A percentile compares a stretch with the other conserved stretches of the same genome.
Evolutionary conservation across 306 rosid species (phyloP).

Genomic region (Vachellia pachyceras): DNA sequence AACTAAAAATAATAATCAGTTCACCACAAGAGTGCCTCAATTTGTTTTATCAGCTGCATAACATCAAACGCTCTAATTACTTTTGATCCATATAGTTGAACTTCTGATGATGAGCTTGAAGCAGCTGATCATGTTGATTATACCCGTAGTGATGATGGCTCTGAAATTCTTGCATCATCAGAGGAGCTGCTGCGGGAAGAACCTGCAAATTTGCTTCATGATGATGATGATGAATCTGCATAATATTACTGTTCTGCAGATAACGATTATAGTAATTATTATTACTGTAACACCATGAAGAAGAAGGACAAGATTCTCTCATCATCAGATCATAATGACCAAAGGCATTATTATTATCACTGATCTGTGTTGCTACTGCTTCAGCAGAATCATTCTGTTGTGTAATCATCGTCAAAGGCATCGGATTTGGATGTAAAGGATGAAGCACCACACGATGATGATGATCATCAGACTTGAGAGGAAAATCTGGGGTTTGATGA

Average conservation of each 20-base stretch:
- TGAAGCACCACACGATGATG: not conserved
- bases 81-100: not conserved
- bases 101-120: not conserved
- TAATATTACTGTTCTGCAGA: slow-evolving; percentile 2
- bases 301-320: not conserved
- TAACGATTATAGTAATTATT: not conserved
- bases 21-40: not conserved
- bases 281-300: not conserved
- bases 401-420: not conserved
- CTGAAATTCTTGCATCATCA: slow-evolving; percentile 14
- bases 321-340: not conserved
- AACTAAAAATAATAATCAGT: not conserved
- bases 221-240: slow-evolving; percentile 14
- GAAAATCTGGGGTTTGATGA: not conserved
- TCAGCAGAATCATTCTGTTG: not conserved
- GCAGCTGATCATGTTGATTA: not conserved
- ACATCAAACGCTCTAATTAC: not conserved
- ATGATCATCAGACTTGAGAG: not conserved
- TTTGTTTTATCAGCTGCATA: not conserved
- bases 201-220: slow-evolving; percentile 6
- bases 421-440: not conserved
- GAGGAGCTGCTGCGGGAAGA: not conserved
- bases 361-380: not conserved
- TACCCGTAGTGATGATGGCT: not conserved
- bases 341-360: not conserved